These are phyloP conservation scores for Fusarium sambucinum DNA, from an alignment of 2,329 filamentous ascomycete species.

Conservation along the genomic window DNA sequence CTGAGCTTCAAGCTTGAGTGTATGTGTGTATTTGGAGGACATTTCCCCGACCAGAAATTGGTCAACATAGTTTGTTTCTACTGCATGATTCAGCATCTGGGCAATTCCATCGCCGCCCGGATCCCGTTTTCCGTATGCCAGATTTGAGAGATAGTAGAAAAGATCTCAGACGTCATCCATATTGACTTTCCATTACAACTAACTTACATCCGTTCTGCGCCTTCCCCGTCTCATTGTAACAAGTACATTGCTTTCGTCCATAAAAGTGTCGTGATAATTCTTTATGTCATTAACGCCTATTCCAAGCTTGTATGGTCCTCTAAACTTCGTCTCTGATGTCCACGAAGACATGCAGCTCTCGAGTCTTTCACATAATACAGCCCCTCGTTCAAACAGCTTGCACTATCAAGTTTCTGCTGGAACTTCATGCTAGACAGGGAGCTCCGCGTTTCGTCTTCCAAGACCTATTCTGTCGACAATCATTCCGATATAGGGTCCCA, in stretches of 20 bases:
- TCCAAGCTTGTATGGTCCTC: slow-evolving; percentile 37
- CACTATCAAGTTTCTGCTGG: neutral
- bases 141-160: neutral
- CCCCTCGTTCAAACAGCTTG: neutral
- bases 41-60: slow-evolving; percentile 40
- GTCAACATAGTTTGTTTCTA: slow-evolving; percentile 45
- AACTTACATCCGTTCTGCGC: slow-evolving; percentile 16
- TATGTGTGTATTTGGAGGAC: slow-evolving; percentile 29
- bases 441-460: slow-evolving; percentile 77
- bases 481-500: slow-evolving; percentile 86
- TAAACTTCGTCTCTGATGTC: slow-evolving; percentile 35
- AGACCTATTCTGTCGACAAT: slow-evolving; percentile 78
- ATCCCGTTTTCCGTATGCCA: slow-evolving; percentile 9
- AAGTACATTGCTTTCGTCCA: slow-evolving; percentile 30
- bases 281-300: slow-evolving; percentile 44
- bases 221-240: slow-evolving; percentile 6
- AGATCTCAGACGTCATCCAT: slow-evolving; percentile 1
- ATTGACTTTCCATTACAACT: slow-evolving; percentile 16
- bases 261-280: slow-evolving; percentile 17
- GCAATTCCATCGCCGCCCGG: slow-evolving; percentile 44
- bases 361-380: slow-evolving; percentile 14
- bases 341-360: slow-evolving; percentile 27
- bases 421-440: slow-evolving; percentile 71
- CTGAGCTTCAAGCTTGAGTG: slow-evolving; percentile 38
- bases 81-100: slow-evolving; percentile 49